Evolutionary conservation across 2,329 filamentous ascomycete genomes (phyloP), one percentile per base, ranked within the genome.

Genomic region (Orbilia brochopaga): DNA sequence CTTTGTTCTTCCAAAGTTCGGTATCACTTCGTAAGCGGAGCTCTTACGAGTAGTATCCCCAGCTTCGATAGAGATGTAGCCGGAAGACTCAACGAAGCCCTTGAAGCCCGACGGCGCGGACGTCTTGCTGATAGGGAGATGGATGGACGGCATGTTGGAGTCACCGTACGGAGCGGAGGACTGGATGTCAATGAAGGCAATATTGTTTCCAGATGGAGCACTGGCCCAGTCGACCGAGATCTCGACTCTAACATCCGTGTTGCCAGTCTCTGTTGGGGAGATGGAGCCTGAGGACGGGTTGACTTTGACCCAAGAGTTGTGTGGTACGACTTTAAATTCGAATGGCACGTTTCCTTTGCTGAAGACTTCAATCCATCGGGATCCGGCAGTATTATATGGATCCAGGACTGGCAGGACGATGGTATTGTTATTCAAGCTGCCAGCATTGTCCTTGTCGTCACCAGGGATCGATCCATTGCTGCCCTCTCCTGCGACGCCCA

Each of bases 381-480:
- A 82, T 77, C 78, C 11, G 0, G 78, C 75, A 0, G 83, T 81
- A 1, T 86, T 85, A 64, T 87, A 88, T 0, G 83, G 84, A 70
- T 85, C 86, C 65, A 89, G 81, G 0, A 83, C 80, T 7, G 84
- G 84, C 2, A 88, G 79, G 0, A 82, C 81, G 2, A 89, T 80
- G 1, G 80, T 83, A 73, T 83, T 82, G 48, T 81, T 82, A 3
- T 83, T 82, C 76, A 85, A 86, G 21, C 81, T 79, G 21, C 77
- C 74, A 23, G 65, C 44, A 76, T 88, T 87, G 78, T 82, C 88
- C 69, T 80, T 81, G 78, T 89, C 87, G 74, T 90, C 88, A 23
- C 88, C 87, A 0, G 87, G 86, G 4, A 90, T 84, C 0, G 85
- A 86, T 0, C 86, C 88, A 73, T 89, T 89, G 70, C 83, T 84